Evolutionary conservation across 768 basidiomycete genomes (phyloP), one percentile per base, ranked within the genome.

Genomic region (Termitomyces sp.): DNA sequence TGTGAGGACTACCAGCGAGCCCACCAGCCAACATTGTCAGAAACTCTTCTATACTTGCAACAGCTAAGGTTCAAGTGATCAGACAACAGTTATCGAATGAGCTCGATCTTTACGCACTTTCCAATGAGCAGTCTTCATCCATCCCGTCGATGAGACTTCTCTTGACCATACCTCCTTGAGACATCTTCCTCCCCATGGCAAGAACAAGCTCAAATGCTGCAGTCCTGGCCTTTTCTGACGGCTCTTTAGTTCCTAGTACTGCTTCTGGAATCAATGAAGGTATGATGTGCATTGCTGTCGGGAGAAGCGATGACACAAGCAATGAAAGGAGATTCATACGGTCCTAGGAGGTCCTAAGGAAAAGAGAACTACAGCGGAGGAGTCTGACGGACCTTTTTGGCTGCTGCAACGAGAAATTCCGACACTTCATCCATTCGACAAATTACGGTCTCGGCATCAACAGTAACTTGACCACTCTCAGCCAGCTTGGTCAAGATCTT

Each of bases 21-120:
- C 97, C 97, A 63, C 94, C 95, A 38, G 92, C 92, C 30, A 98
- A 77, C 95, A 99, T 98, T 3, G 91, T 99, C 76, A 98, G 79
- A 69, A 91, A 98, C 69, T 98, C 97, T 63, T 93, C 87, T 46
- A 95, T 79, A 65, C 70, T 91, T 0, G 94, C 95, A 53, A 74
- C 72, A 53, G 84, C 90, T 74, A 47, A 33, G 45, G 43, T 22
- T 16, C 22, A 13, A 11, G 10, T 50, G 48, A 51, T 41, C 10
- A 59, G 32, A 52, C 26, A 13, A 30, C 6, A 28, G 18, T 8
- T 60, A 26, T 28, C 16, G 6, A 55, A 47, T 55, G 38, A 33
- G n/a, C 47, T 20, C 45, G 33, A 48, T 41, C 61, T 65, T 53
- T 66, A 71, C 76, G 74, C 68, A 70, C 79, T 75, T 66, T 81